Evolutionary conservation across 2,329 filamentous ascomycete genomes (phyloP), one percentile per base, ranked within the genome.

Genomic region (Lachnellula willkommii): DNA sequence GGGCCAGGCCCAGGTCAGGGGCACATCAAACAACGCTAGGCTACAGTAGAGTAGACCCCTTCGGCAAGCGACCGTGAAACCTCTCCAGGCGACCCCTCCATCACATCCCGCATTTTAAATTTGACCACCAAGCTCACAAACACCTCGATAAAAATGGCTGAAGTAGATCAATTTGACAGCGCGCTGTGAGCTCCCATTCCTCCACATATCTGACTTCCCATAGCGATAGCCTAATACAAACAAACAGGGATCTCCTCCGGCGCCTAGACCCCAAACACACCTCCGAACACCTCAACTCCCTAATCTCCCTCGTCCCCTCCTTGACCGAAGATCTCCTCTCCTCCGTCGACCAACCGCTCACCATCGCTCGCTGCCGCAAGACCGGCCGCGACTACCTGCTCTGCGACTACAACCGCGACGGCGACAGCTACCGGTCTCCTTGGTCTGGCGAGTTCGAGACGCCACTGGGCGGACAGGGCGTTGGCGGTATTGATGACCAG

Each of bases 361-460:
- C 88, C 57, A 82, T 95, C 61, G 86, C 88, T 66, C 88, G 89
- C 63, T 97, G 94, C 79, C 84, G 84, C 66, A 89, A 92, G 74
- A 88, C 90, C 35, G 90, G 91, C 66, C 89, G 93, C 65, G 94
- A 97, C 76, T 99, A 96, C 78, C 84, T 99, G 51, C 88, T 96
- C 69, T 99, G 94, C 80, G 94, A 99, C 81, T 99, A 99, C 82
- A 99, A 99, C 81, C 92, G 94, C 63, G 94, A 99, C 75, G 94
- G 94, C 60, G 93, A 96, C 77, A 95, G 89, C 75, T 96, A 96
- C 81, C 88, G 94, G 60, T 95, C 90, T 63, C 94, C 94, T n/a
- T 99, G 94, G 94, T 94, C 88, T 76, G 97, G 97, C 76, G 89
- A 96, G 74, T 99, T 99, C 73, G 91, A 97, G 71, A 94, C 93